Evolutionary conservation across 257 asterid species (phyloP).

Genomic region (Solanum megistacrolobum): DNA sequence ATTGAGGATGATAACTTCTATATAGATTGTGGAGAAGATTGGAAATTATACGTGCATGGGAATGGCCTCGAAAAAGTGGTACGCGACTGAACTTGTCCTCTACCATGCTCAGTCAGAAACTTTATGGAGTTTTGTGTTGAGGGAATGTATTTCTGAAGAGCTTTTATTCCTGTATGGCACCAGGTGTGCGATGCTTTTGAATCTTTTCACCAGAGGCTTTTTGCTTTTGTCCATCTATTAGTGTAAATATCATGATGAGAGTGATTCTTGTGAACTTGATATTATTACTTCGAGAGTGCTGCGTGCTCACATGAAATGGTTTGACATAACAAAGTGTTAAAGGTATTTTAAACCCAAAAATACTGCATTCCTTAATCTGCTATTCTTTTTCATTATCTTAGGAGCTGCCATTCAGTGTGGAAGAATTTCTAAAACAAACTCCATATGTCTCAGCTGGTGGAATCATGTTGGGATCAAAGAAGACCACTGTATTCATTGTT

Average conservation of each 20-base stretch:
- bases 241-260: background rate
- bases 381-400: conserved; percentile 13
- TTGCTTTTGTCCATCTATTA: background rate
- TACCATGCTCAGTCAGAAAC: background rate
- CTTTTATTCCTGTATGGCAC: background rate
- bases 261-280: background rate
- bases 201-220: background rate
- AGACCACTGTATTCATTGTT: conserved; percentile 57
- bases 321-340: background rate
- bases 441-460: conserved; percentile 63
- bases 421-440: conserved; percentile 58
- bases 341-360: background rate
- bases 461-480: conserved; percentile 72
- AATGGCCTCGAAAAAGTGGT: conserved; percentile 57
- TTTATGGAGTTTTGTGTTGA: background rate
- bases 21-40: conserved; percentile 77
- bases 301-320: background rate
- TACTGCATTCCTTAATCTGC: background rate
- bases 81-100: conserved; percentile 3
- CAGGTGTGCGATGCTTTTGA: background rate
- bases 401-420: conserved; percentile 54
- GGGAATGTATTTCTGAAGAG: background rate
- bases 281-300: background rate
- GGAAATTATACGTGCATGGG: conserved; percentile 62
- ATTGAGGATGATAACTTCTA: conserved; percentile 42